Percentiles rank a stretch among this genome's conserved stretches.
These are phyloP conservation scores for Avicennia marina DNA, from an alignment of 257 asterid genomes.

Conservation along the genomic window DNA sequence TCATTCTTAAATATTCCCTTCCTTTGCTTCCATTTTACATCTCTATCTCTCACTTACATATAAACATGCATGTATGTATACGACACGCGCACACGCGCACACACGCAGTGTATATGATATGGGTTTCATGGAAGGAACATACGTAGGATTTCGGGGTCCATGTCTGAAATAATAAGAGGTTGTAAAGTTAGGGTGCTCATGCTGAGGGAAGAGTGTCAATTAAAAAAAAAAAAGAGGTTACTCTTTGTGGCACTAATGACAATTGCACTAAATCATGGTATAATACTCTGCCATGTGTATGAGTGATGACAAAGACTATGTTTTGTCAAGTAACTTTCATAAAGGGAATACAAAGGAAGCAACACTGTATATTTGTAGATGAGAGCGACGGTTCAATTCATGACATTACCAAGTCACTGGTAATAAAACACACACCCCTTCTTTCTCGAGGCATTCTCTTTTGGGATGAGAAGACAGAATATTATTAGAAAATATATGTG, in stretches of 20 bases:
- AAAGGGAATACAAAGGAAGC: slow-evolving; percentile 33
- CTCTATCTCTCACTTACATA: background rate
- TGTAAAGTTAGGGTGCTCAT: slow-evolving; percentile 42
- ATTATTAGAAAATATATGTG: too few relatives aligned
- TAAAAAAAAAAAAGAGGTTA: too few relatives aligned
- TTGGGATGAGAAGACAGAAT: too few relatives aligned
- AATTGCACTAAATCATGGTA: slow-evolving; percentile 28
- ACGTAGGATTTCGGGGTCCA: slow-evolving; percentile 35
- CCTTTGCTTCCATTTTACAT: slow-evolving; percentile 46
- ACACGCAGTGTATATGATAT: too few relatives aligned
- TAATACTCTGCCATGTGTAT: slow-evolving; percentile 45
- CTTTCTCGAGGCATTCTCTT: too few relatives aligned
- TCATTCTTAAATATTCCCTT: slow-evolving; percentile 7
- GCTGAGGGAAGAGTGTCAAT: too few relatives aligned
- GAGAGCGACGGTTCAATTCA: slow-evolving; percentile 28
- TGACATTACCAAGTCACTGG: too few relatives aligned
- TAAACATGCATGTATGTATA: background rate
- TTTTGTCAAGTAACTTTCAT: slow-evolving; percentile 35
- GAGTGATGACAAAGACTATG: slow-evolving; percentile 53
- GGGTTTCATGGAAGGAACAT: slow-evolving; percentile 16
- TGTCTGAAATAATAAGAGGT: slow-evolving; percentile 29
- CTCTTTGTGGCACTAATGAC: slow-evolving; percentile 25
- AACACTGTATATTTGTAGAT: slow-evolving; percentile 19
- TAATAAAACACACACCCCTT: too few relatives aligned
- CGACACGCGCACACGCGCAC: too few relatives aligned